Evolutionary conservation across 257 asterid genomes (phyloP), one percentile per base, ranked within the genome.

Genomic region (Mitragyna speciosa): DNA sequence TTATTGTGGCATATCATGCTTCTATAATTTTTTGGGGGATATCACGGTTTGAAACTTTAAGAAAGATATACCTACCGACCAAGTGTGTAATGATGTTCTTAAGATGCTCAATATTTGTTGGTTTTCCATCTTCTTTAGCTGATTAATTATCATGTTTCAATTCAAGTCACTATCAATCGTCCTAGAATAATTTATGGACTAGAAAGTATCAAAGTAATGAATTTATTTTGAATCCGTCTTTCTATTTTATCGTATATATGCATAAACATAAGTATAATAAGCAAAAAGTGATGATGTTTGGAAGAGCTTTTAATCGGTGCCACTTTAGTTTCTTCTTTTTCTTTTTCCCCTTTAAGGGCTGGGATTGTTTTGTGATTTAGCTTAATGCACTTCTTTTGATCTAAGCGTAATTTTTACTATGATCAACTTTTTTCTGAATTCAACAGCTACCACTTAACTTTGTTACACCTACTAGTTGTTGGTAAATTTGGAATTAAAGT

Each of bases 81-180:
- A 36, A 22, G 59, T 36, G n/a, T 54, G 61, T 54, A 54, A 54
- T 70, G 41, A 30, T 51, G 77, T 30, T 52, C 36, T 36, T 36
- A 36, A 36, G 41, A 36, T 36, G 70, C 70, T 78, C 43, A 59
- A 65, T 61, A 28, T 45, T n/a, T 28, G 64, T 63, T 58, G 76
- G 65, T 15, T 26, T 72, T 79, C 74, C 73, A 63, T 73, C 78
- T 80, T 73, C 47, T 28, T 49, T 22, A n/a, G 78, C 74, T 79
- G 76, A 81, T 81, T 75, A 81, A 36, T 36, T 36, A 36, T 72
- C 80, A 76, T 54, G 80, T 43, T 67, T 76, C 66, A 47, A 76
- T 67, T 76, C 66, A 47, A 76, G 41, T 36, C 41, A 36, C 41
- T 4, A 36, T 36, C 3, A 36, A 36, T 36, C 41, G 41, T 36